Evolutionary conservation across 202 grass and related monocot species (phyloP), one percentile per base, ranked within the genome.

Genomic region (Cymbopogon flexuosus): DNA sequence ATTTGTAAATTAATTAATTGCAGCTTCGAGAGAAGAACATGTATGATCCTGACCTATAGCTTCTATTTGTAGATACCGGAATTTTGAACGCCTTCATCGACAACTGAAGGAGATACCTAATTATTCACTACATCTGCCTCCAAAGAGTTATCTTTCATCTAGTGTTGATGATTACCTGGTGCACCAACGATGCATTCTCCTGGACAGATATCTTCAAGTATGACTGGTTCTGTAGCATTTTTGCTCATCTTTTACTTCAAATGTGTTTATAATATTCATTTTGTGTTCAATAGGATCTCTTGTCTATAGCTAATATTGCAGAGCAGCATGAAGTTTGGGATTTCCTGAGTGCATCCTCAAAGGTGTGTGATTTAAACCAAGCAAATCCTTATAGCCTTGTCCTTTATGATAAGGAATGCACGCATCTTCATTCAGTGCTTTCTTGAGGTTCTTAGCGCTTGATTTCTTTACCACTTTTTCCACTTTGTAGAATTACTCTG

Each of bases 251-350:
- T 85, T 70, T 73, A 43, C 62, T 56, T 80, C 19, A 42, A 42
- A 79, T 73, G 21, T 80, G 23, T 51, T 79, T 45, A 89, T 37
- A 81, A 34, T 81, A 83, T 30, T 70, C 64, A 79, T 78, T 67
- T 43, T 81, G 47, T 79, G 69, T 85, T 78, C 78, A 58, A 76
- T 58, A 99, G 96, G 89, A 93, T 73, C 92, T 99, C 47, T 79
- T 99, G 71, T 93, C 92, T 85, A 91, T 99, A 69, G 85, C 96
- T 40, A 99, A 99, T 72, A 61, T 99, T 83, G 92, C 96, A 69
- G 92, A 99, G 47, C 96, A 93, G 74, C 92, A 93, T 85, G 96
- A 99, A 93, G 92, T 99, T 86, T 91, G 81, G 96, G 96, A 99
- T 80, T 99, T 99, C 62, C 74, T 99, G 41, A 96, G 96, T 90